Percentiles rank a stretch among this genome's conserved stretches.
phyloP scores from a whole-genome alignment of 305 asterid genomes.

The Lippia alba region DNA sequence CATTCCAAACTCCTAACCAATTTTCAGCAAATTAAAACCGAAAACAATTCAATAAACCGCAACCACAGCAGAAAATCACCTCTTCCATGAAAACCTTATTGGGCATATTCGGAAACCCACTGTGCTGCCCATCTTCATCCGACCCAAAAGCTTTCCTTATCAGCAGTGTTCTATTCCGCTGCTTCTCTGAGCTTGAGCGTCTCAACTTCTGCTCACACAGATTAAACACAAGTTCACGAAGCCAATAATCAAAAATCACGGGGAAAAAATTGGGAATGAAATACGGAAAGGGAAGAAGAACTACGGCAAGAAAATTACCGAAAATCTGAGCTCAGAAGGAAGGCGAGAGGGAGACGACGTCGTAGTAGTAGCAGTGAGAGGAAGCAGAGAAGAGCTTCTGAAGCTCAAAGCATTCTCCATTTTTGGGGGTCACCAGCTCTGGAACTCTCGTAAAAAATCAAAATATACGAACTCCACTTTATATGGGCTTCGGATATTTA shows the following conservation, averaged over 20 bases:
- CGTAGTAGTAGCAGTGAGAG: constrained; percentile 51
- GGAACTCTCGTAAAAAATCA: constrained; percentile 28
- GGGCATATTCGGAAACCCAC: constrained; percentile 55
- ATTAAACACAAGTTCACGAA: constrained; percentile 17
- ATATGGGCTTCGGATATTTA: constrained; percentile 8
- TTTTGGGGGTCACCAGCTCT: constrained; percentile 40
- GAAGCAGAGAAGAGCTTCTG: constrained; percentile 53
- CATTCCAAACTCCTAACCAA: too few species aligned
- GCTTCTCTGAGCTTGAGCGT: constrained; percentile 46
- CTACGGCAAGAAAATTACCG: constrained; percentile 41
- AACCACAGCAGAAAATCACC: constrained; percentile 45
- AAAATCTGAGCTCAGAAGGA: constrained; percentile 43
- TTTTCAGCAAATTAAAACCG: too few species aligned
- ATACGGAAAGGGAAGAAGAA: not conserved
- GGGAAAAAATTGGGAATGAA: not conserved
- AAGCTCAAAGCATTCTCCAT: constrained; percentile 76
- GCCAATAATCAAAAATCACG: constrained; percentile 22
- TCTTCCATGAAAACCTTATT: constrained; percentile 78
- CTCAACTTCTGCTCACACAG: constrained; percentile 52
- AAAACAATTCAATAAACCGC: not conserved
- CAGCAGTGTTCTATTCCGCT: constrained; percentile 38
- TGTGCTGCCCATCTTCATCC: constrained; percentile 50
- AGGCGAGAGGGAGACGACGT: constrained; percentile 47
- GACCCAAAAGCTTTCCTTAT: constrained; percentile 56
- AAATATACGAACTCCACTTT: not conserved